Evolutionary conservation across 805 yeast species (phyloP), one percentile per base, ranked within the genome.

Genomic region (Debaryomyces maramus): DNA sequence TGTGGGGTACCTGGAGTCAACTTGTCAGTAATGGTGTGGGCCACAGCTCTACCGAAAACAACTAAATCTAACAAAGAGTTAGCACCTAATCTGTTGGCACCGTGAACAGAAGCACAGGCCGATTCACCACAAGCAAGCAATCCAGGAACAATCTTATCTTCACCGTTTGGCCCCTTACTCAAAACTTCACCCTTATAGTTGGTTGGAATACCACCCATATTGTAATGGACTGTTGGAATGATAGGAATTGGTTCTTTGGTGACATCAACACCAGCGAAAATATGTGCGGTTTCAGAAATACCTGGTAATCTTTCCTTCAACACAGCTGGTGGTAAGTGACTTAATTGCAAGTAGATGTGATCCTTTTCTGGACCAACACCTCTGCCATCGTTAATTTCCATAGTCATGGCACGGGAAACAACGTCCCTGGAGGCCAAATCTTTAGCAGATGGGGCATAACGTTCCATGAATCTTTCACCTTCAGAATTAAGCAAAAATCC

Each of bases 151-250:
- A 85, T 80, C 61, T 77, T 80, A 65, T 93, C 99, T 58, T 91
- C 81, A 55, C 99, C 99, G 51, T 78, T 72, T 61, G 79, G 91
- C 61, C 85, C 88, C 56, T 84, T 61, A 34, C 88, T 88, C 48
- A 91, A 64, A 38, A 82, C 97, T 74, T 91, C 97, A 75, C 98
- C 99, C 51, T 84, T 86, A 85, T 88, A 93, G 68, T 85, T 88
- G 52, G 99, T 93, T 67, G 99, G 99, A 52, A 91, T 88, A 82
- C 98, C 98, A 70, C 99, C 99, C 99, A 91, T 91, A 73, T 91
- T 91, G 78, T 93, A 91, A 73, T 91, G 99, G 46, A 93, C 99
- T 51, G 99, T 91, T 56, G 99, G 99, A 55, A 93, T 71, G 56
- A 91, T 90, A 56, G 98, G 99, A 65, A 93, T 93, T 61, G 99